Evolutionary conservation across 305 asterid genomes (phyloP), one percentile per base, ranked within the genome.

Genomic region (Solanum hybrid): DNA sequence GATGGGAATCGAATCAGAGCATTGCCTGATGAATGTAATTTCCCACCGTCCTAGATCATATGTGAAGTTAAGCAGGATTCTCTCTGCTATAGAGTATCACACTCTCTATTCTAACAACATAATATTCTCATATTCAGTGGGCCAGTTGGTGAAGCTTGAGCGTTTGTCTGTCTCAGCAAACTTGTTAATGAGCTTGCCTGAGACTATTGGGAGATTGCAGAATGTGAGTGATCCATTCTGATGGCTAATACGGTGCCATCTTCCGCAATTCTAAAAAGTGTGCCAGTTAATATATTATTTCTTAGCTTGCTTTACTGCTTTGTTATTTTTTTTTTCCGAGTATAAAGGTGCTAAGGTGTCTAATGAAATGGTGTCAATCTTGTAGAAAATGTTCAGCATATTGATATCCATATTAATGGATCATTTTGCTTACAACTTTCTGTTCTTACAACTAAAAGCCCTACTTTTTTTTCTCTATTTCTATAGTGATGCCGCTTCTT

Each of bases 61-160:
- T 37, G 60, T 11, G 85, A 79, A 37, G 26, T 86, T 31, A 24
- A 34, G 42, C 24, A 20, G n/a, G 26, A 5, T 34, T 66, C 24
- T 66, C 24, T 86, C 16, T 86, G 36, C 88, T 34, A 37, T 22
- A 60, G 36, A 86, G 78, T 17, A 93, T 91, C 90, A 38, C 81
- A 88, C 71, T 36, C 89, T 89, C 79, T 81, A 85, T 81, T 73
- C 60, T 89, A 20, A 89, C 31, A 42, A 27, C 81, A 71, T 36
- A 35, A 38, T 14, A 36, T 88, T 89, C 88, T 64, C 75, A 29
- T 91, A 79, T 92, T 92, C 94, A 97, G 99, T 97, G 96, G 99
- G 99, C 84, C 99, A 97, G 91, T 91, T 97, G 94, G 99, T 97
- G 94, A 97, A 95, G 91, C 93, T 97, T 92, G 99, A 97, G 95